Conservation (phyloP, 1,284 basidiomycete genomes). For the Trichosporon ovoides region DNA sequence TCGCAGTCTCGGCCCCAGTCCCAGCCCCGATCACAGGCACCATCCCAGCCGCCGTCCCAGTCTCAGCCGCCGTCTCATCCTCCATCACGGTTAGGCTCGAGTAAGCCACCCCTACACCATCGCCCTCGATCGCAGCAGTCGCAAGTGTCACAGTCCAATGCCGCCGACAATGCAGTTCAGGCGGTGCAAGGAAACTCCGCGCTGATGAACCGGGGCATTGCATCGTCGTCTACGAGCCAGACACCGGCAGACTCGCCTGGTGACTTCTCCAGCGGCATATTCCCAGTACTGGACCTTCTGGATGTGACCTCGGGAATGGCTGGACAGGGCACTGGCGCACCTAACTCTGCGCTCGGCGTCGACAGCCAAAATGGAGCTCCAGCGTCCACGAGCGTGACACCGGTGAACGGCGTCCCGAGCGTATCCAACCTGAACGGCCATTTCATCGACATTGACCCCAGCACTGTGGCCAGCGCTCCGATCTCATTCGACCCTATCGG, state of each 20-base stretch:
- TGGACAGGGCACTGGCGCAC: background rate
- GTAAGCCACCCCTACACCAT: background rate
- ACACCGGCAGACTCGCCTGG: background rate
- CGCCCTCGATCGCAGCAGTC: background rate
- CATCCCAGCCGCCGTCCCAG: background rate
- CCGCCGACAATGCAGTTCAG: background rate
- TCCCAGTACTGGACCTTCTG: constrained; percentile 2
- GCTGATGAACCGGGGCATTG: background rate
- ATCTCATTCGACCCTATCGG: constrained; percentile 9
- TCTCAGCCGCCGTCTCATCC: background rate
- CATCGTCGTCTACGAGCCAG: background rate
- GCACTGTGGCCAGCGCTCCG: constrained; percentile 1
- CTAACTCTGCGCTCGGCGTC: background rate
- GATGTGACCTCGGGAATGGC: background rate
- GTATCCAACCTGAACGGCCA: background rate
- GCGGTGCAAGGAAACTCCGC: background rate
- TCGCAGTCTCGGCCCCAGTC: background rate
- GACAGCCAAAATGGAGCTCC: background rate
- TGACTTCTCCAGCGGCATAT: background rate
- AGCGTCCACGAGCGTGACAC: background rate
- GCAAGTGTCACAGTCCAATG: background rate
- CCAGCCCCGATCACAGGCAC: background rate
- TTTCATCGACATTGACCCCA: constrained; percentile 5
- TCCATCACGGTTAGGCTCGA: constrained; percentile 1
- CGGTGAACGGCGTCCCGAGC: background rate